Base-by-base conservation (phyloP, 2,329 filamentous ascomycete species). In the Venturia oleaginea region DNA sequence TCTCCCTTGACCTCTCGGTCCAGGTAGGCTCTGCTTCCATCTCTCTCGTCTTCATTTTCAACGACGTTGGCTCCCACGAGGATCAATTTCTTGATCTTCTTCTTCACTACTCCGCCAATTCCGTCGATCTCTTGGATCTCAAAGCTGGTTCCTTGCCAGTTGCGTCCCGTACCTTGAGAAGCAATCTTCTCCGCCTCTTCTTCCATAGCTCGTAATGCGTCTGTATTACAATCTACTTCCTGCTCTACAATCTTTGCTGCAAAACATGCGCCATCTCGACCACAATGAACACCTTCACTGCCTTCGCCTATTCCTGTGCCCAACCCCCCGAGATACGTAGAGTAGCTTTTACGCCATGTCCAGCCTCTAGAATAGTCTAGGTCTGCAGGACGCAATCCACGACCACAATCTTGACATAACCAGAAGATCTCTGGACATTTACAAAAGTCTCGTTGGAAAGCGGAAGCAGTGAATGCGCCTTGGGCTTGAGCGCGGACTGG, bases 271-370 rank as follows among this genome's bases (percentile, higher is more conserved):
- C 79, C 78, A 48, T 87, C 88, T n/a, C 91, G 85, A 0, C 91
- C 92, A 72, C 92, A 97, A 67, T 91, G 86, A 17, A 97, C 91
- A 37, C 92, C 92, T 69, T 93, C 88, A 70, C 92, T 87, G 38
- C 91, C 92, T 69, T 96, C 91, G 54, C 92, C 91, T 37, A 96
- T 91, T 5, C 92, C 92, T 0, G 90, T 92, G 30, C 92, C 91
- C 0, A 95, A 81, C 2, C 91, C 90, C 24, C 92, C 88, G 0
- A 91, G 86, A 68, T 91, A 89, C 19, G 81, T 81, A 43, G 87
- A 88, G 73, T 96, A 97, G 30, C 91, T 86, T 48, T 85, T 90
- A 61, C 92, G 87, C 92, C 92, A 97, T 67, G 86, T 89, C 92
- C 92, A 97, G 64, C 92, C 90, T 4, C 83, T 80, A 54, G 80